Evolutionary conservation across 2,329 filamentous ascomycete genomes (phyloP).

Genomic region (Alternaria incomplexa): DNA sequence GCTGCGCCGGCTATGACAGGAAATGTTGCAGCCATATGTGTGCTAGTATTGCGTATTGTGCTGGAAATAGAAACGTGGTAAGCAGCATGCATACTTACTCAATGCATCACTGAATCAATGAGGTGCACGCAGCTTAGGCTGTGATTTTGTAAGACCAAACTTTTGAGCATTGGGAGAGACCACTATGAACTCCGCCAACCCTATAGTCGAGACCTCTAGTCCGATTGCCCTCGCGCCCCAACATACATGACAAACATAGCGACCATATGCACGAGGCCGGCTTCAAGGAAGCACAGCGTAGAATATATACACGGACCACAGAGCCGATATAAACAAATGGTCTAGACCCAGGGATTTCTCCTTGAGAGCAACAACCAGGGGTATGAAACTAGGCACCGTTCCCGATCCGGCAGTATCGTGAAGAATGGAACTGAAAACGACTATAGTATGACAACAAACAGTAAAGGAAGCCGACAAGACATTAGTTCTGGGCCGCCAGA

Average conservation of each 20-base stretch:
- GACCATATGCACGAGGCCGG: conserved; percentile 23
- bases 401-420: conserved; percentile 18
- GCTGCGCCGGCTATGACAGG: not conserved
- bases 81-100: not conserved
- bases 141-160: conserved; percentile 1
- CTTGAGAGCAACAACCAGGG: conserved; percentile 10
- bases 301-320: conserved; percentile 22
- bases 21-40: not conserved
- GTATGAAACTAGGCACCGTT: conserved; percentile 24
- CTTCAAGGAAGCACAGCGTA: not conserved
- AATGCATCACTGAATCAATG: not conserved
- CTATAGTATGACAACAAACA: conserved; percentile 5
- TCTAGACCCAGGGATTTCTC: conserved; percentile 7
- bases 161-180: conserved; percentile 19
- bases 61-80: not conserved
- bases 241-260: conserved; percentile 23
- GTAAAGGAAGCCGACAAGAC: conserved; percentile 19
- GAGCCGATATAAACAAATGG: conserved; percentile 12
- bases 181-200: conserved; percentile 4
- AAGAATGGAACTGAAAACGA: conserved; percentile 6
- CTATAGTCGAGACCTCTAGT: conserved; percentile 7
- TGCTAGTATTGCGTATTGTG: not conserved
- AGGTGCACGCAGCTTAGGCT: not conserved
- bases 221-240: not conserved
- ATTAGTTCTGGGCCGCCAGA: conserved; percentile 25